Evolutionary conservation across 1,284 basidiomycete genomes (phyloP), one percentile per base, ranked within the genome.

Genomic region (Moesziomyces antarcticus): DNA sequence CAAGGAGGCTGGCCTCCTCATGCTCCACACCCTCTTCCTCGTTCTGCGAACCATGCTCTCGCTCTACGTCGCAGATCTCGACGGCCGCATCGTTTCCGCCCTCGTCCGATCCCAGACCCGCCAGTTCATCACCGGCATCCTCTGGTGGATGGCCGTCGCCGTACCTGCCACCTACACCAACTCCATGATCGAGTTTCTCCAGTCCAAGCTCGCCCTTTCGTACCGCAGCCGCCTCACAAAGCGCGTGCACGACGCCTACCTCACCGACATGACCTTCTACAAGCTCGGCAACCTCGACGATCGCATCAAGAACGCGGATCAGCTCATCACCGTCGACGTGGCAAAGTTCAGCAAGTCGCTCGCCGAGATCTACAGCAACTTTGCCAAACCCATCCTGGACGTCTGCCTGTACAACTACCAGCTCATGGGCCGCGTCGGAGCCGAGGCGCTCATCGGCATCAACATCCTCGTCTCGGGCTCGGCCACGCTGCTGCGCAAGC

Each of bases 281-380:
- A 96, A 97, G 84, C 86, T 98, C 30, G 90, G 93, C 90, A 84
- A 79, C 89, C 85, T 84, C 40, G 82, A 84, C 49, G 96, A 98
- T 84, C 88, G 96, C 56, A 94, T 98, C 73, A 94, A 94, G 87
- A 98, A 98, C 77, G 92, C 93, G 10, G 96, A 98, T 82, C 95
- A 97, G 91, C 92, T 96, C 89, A 93, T 98, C 73, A 96, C 94
- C 0, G 91, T 96, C 66, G 96, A 99, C 83, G 93, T 98, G 46
- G 92, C 94, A 83, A 92, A 92, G 62, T 98, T 98, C 86, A 93
- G 93, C 35, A 89, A 89, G 22, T 91, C 94, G 80, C 88, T 99
- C 18, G 93, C 96, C 10, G 93, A 94, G 43, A 94, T 98, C 47
- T 99, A 98, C 77, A 77, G 77, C 55, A 82, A 83, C 69, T 75